Evolutionary conservation across 345 rosid species (phyloP).

Genomic region (Citrus hindsii): DNA sequence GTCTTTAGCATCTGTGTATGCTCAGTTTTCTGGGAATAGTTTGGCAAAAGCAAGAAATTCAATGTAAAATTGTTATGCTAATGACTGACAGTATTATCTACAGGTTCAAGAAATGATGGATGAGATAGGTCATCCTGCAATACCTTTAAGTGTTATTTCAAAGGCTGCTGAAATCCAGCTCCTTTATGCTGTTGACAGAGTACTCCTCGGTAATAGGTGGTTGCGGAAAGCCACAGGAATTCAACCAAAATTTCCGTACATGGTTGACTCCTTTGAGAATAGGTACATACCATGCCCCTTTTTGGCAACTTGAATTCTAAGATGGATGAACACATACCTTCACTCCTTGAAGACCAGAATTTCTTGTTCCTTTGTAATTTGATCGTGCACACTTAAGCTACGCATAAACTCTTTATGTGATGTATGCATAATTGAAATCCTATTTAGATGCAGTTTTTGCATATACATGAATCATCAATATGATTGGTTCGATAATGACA

Average conservation of each 20-base stretch:
- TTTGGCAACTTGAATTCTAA: background rate
- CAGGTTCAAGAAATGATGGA: constrained; percentile 95
- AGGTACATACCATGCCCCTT: constrained; percentile 40
- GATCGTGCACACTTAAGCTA: background rate
- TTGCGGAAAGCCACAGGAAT: constrained; percentile 89
- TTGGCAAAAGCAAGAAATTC: background rate
- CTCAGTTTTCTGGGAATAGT: background rate
- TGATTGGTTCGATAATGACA: background rate
- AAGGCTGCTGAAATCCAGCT: constrained; percentile 96
- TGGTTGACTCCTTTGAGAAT: constrained; percentile 91
- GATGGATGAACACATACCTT: constrained; percentile 2
- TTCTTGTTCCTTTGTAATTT: background rate
- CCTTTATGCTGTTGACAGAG: constrained; percentile 70
- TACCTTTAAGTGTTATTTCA: constrained; percentile 85
- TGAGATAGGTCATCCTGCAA: constrained; percentile 79
- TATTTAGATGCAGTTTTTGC: background rate
- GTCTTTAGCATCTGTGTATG: background rate
- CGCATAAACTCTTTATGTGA: background rate
- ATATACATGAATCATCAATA: no score
- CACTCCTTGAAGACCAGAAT: constrained; percentile 1
- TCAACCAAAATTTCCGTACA: constrained; percentile 87
- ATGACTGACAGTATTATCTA: constrained; percentile 1
- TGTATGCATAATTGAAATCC: background rate
- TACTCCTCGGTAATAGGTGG: constrained; percentile 88
- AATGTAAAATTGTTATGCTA: background rate